Base-by-base conservation (phyloP, 192 early-diverging fungal species). In the Mortierella antarctica region DNA sequence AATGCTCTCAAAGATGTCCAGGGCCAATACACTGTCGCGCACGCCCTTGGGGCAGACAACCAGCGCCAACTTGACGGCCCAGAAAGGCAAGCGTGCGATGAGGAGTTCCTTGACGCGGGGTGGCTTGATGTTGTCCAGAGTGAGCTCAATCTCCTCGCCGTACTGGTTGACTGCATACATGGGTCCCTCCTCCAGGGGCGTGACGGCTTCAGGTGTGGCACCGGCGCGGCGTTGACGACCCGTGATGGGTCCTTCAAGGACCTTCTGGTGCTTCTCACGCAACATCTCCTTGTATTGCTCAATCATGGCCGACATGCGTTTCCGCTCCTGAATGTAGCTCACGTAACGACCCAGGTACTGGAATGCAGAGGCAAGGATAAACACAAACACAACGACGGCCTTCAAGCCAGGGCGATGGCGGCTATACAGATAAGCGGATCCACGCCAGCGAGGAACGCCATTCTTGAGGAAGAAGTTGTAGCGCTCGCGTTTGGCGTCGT, bases 401-500 rank as follows among this genome's bases (percentile, higher is more conserved):
- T 77, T 81, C n/a, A 95, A 83, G 39, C 92, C 92, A 0, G 93
- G 93, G 44, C 92, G 83, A 83, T 90, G 92, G 48, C 93, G 89
- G 42, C 84, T 73, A 73, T 95, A 95, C 13, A 89, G 77, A 57
- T 93, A 95, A 0, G 90, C 92, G 57, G 92, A 91, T 46, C 92
- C 93, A 57, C 93, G 84, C 93, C 93, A 95, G 59, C 86, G 85
- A 39, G 93, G 93, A 14, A 95, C 92, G 15, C 93, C 93, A 70
- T 93, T 93, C 73, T 91, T 93, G 68, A 91, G 85, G 76, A 92
- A 95, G 79, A 92, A 93, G 82, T 95, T 89, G 79, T 95, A 95
- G 41, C 92, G 85, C 48, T 93, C 90, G 31, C 92, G 91, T 42
- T 76, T 82, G 67, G 83, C 83, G 31, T 79, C 60, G 66, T 91